Percentiles rank a stretch among this genome's conserved stretches.
Conservation (phyloP, 2,329 filamentous ascomycete genomes). For the Didymella segeticola region DNA sequence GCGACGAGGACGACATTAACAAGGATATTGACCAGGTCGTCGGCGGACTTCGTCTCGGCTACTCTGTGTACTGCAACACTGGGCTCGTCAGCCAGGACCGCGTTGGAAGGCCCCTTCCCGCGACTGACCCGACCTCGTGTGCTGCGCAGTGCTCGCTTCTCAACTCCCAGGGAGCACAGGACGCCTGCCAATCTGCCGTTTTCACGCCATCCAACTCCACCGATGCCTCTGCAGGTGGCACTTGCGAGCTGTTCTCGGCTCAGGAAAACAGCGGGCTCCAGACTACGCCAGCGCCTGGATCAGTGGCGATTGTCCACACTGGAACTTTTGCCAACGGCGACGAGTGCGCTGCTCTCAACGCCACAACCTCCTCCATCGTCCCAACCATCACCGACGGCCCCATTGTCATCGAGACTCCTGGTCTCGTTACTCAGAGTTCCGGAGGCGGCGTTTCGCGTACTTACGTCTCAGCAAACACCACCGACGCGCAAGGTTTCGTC, state of each 20-base stretch:
- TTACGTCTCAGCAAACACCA: conserved; percentile 30
- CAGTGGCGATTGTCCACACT: conserved; percentile 29
- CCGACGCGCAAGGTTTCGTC: conserved; percentile 28
- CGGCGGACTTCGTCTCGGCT: conserved; percentile 33
- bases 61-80: conserved; percentile 38
- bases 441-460: conserved; percentile 32
- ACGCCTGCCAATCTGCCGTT: conserved; percentile 31
- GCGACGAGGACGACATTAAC: conserved; percentile 24
- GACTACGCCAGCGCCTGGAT: conserved; percentile 21
- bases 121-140: conserved; percentile 30
- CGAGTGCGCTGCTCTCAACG: conserved; percentile 26
- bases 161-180: conserved; percentile 30
- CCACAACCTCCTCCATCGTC: conserved; percentile 26
- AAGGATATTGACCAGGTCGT: conserved; percentile 34
- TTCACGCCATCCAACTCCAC: conserved; percentile 30
- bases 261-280: conserved; percentile 13
- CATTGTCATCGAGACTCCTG: conserved; percentile 33
- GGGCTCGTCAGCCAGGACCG: conserved; percentile 27
- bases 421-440: conserved; percentile 25
- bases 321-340: conserved; percentile 29
- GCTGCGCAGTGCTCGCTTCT: conserved; percentile 38
- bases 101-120: conserved; percentile 19
- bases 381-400: conserved; percentile 29
- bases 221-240: conserved; percentile 24
- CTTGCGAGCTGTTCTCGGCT: conserved; percentile 27